Percentiles rank a stretch among this genome's conserved stretches.
Evolutionary conservation across 2,329 filamentous ascomycete species (phyloP).

Genomic region (Calonectria crousiana): DNA sequence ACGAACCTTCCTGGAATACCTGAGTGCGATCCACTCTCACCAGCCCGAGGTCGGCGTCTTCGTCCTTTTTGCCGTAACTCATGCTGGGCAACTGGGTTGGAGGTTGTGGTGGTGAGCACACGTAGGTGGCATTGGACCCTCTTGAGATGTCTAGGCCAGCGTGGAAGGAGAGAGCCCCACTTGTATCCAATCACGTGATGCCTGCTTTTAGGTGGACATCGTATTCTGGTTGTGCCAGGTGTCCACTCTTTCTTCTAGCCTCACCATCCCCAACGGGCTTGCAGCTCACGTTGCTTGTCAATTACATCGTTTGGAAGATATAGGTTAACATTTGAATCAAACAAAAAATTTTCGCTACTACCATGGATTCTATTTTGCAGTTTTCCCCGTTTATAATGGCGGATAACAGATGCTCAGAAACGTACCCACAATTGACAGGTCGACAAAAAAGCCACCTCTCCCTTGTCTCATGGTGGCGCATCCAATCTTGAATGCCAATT

Average conservation of each 20-base stretch:
- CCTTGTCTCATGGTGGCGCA: not conserved
- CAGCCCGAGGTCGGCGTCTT: constrained; percentile 93
- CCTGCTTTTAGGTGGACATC: not conserved
- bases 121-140: constrained; percentile 40
- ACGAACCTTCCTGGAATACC: constrained; percentile 96
- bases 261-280: not conserved
- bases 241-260: not conserved
- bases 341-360: not conserved
- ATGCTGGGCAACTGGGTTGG: constrained; percentile 69
- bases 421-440: not conserved
- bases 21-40: constrained; percentile 98
- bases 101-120: constrained; percentile 48
- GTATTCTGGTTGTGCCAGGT: not conserved
- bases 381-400: not conserved
- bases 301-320: not conserved
- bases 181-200: not conserved
- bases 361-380: not conserved
- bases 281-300: not conserved
- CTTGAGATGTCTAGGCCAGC: not conserved
- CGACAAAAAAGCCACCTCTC: not conserved
- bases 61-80: constrained; percentile 99
- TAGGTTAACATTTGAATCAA: not conserved
- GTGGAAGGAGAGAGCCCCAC: not conserved
- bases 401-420: not conserved
- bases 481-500: not conserved